phyloP scores from a whole-genome alignment of 768 basidiomycete genomes.

The Krasilnikovozyma curviuscula region DNA sequence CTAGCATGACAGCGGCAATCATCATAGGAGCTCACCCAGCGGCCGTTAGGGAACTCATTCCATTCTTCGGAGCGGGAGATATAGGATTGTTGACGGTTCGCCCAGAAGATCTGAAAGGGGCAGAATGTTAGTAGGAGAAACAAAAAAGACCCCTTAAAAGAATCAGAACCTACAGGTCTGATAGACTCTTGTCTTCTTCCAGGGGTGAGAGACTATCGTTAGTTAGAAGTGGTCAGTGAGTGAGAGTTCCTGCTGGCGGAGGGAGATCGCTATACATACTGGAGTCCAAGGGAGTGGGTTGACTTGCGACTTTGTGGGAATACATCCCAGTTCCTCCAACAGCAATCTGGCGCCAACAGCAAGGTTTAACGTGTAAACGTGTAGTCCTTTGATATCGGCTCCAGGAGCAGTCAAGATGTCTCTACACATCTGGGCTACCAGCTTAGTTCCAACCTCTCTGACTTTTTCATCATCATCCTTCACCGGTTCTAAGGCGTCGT shows the following conservation, averaged over 20 bases:
- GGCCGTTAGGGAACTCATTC: constrained; percentile 99
- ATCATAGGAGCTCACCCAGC: too few relatives aligned
- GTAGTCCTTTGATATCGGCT: constrained; percentile 69
- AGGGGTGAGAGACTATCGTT: constrained; percentile 62
- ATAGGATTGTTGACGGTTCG: constrained; percentile 87
- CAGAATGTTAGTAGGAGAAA: background rate
- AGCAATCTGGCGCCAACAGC: constrained; percentile 91
- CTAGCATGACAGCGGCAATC: too few relatives aligned
- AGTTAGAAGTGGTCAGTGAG: background rate
- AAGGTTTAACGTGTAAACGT: constrained; percentile 95
- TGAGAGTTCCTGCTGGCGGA: background rate
- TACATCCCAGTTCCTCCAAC: constrained; percentile 62
- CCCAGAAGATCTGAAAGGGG: constrained; percentile 28
- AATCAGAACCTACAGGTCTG: constrained; percentile 62
- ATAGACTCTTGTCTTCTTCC: constrained; percentile 77
- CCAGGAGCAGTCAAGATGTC: constrained; percentile 52
- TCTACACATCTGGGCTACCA: constrained; percentile 86
- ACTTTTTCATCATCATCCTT: constrained; percentile 88
- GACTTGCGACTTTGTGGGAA: constrained; percentile 70
- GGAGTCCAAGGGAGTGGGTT: constrained; percentile 96
- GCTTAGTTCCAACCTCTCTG: constrained; percentile 72
- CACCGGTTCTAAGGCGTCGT: constrained; percentile 62
- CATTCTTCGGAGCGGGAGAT: constrained; percentile 84
- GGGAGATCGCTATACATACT: constrained; percentile 32
- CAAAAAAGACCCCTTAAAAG: too few relatives aligned